Base-by-base conservation (phyloP, 352 stramenopile species). In the Phytophthora tubulina region DNA sequence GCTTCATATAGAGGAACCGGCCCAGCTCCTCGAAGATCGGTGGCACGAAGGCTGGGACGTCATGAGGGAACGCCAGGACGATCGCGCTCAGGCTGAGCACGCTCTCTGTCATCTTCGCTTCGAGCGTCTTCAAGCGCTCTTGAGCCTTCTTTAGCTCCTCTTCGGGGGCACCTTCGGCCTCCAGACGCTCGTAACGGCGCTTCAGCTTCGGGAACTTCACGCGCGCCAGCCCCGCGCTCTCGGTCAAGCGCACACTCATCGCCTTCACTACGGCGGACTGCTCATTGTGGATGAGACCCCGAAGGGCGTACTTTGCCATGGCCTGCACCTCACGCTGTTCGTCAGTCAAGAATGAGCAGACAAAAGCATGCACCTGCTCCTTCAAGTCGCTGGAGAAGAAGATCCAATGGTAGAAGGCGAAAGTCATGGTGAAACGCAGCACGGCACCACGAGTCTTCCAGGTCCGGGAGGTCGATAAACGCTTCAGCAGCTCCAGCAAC, bases 271-370 rank as follows among this genome's bases (percentile, higher is more conserved):
- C 57, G 1, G 58, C 66, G 3, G 57, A 45, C 8, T 82, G 74
- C 44, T 93, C 70, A 45, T 86, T 89, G 61, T 92, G 86, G 1
- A 91, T 63, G 32, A 95, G 78, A 45, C 81, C 81, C 4, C 88
- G 84, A 6, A 95, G 63, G 3, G 88, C 80, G 53, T 87, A 91
- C 70, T 93, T 92, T 31, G 88, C 88, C 81, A 93, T 92, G 11
- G 90, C 82, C 57, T 95, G 88, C 21, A 95, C 85, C 56, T 95
- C 88, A 5, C 88, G 85, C 68, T 93, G 83, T 35, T 89, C 80
- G 50, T 95, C 88, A 2, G 75, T 81, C 33, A 95, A 62, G 38
- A 93, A 86, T 6, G 75, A 62, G 30, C 79, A 80, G 45, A 92
- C 70, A 32, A 93, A 70, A 9, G 55, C 49, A 41, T 91, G 79